Conservation (phyloP, 805 yeast species). For the Yamadazyma insecticola region DNA sequence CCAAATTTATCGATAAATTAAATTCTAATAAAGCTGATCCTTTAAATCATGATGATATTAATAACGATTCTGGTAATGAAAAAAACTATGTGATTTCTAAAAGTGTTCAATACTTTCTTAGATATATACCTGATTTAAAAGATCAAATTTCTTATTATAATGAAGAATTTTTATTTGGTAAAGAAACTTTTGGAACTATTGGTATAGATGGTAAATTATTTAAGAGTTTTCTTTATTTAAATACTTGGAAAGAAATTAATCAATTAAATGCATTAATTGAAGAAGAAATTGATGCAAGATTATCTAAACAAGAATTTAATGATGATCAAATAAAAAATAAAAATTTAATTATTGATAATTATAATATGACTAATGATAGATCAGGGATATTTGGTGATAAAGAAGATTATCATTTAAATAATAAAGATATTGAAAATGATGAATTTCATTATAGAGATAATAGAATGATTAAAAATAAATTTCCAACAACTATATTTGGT, state of each 20-base stretch:
- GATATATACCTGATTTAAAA: conserved; percentile 36
- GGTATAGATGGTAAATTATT: conserved; percentile 35
- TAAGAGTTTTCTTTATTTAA: conserved; percentile 17
- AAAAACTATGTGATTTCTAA: conserved; percentile 33
- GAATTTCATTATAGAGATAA: conserved; percentile 11
- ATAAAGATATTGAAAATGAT: conserved; percentile 2
- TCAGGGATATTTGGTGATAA: conserved; percentile 6
- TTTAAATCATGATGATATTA: conserved; percentile 31
- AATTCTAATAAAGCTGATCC: conserved; percentile 25
- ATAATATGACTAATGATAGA: conserved; percentile 3
- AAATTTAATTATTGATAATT: conserved; percentile 18
- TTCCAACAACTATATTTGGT: conserved; percentile 20
- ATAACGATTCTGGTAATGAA: conserved; percentile 28
- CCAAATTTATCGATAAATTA: conserved; percentile 48
- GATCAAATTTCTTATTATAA: conserved; percentile 23
- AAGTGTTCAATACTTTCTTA: conserved; percentile 30
- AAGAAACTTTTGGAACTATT: conserved; percentile 22
- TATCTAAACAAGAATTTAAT: conserved; percentile 21
- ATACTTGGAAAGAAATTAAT: conserved; percentile 32
- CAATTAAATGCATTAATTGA: conserved; percentile 26
- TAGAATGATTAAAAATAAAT: conserved; percentile 25
- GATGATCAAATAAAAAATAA: conserved; percentile 29
- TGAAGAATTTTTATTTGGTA: conserved; percentile 19
- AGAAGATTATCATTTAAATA: conserved; percentile 4
- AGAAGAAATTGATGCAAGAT: conserved; percentile 30